Base-by-base conservation (phyloP, 176 grass and related monocot species). In the Cenchrus purpureus region DNA sequence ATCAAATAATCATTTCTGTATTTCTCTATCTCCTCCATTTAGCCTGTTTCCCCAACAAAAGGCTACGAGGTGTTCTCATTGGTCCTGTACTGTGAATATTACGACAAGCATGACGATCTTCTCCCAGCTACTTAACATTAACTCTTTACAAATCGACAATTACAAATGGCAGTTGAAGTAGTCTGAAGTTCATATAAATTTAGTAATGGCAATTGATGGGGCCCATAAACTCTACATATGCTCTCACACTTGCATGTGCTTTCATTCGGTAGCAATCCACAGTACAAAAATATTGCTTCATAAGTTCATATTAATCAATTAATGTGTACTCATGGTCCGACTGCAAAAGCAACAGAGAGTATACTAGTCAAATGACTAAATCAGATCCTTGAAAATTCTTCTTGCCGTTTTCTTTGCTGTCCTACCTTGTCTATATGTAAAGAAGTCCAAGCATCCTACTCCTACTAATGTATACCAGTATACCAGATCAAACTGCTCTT, bases 301-400 rank as follows among this genome's bases (percentile, higher is more conserved):
- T 9, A 73, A 71, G 19, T 78, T 70, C 11, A 8, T 79, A 22
- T n/a, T 56, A 58, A 46, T 46, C 37, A 40, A 40, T 40, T 40
- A 40, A 51, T 44, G 16, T 73, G 42, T 31, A 82, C 15, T 8
- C 4, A 65, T 55, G 6, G 37, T 15, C 40, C 71, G 59, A 59
- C 28, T 68, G 16, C 37, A 68, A 68, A 28, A 50, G 1, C 62
- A 60, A 17, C 57, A 48, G 3, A 49, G 10, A 45, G 14, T 32
- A 32, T 31, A 53, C 52, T 68, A 63, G 71, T 68, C 87, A 76
- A 65, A 20, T 10, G 49, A 42, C 29, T 17, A 7, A 5, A 74
- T 62, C 0, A 2, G 54, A 76, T 76, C 71, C n/a, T 71, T 70
- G 32, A 86, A 89, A 82, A 34, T 82, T 70, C 64, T 71, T 42